A percentile compares a stretch with the other conserved stretches of the same genome.
Evolutionary conservation across 768 basidiomycete genomes (phyloP).

Genomic region (Artomyces pyxidatus): DNA sequence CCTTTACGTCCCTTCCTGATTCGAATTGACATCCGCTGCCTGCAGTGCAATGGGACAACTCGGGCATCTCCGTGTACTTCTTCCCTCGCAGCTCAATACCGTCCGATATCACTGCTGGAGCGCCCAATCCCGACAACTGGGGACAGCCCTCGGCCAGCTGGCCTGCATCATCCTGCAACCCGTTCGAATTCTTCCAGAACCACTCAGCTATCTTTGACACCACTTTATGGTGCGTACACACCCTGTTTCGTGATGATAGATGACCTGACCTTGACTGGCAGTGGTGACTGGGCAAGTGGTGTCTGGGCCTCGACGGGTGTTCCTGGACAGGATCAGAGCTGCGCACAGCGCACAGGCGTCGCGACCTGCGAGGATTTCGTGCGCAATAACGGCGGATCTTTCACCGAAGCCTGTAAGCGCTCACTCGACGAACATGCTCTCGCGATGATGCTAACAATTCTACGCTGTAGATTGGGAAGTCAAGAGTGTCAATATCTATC

Average conservation of each 20-base stretch:
- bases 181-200: constrained; percentile 69
- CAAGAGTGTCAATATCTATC: constrained; percentile 65
- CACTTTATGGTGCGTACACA: constrained; percentile 60
- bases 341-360: constrained; percentile 75
- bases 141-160: constrained; percentile 71
- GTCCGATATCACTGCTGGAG: constrained; percentile 60
- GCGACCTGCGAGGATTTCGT: constrained; percentile 78
- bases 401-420: constrained; percentile 70
- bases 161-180: constrained; percentile 67
- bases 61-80: constrained; percentile 75
- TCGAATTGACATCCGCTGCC: constrained; percentile 15
- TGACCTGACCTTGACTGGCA: constrained; percentile 20
- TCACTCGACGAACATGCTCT: constrained; percentile 1
- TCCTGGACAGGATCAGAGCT: constrained; percentile 82
- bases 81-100: constrained; percentile 73
- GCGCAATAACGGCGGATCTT: constrained; percentile 57
- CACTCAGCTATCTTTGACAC: constrained; percentile 81
- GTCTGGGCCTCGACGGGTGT: constrained; percentile 70
- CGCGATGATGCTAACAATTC: constrained; percentile 4
- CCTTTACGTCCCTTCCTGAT: not conserved
- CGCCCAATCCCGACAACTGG: constrained; percentile 75
- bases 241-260: constrained; percentile 14
- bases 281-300: constrained; percentile 84
- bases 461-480: constrained; percentile 69
- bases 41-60: constrained; percentile 66